A percentile compares a stretch with the other conserved stretches of the same genome.
These are phyloP conservation scores for Hemileccinum impolitum DNA, from an alignment of 768 basidiomycete genomes.

Conservation along the genomic window DNA sequence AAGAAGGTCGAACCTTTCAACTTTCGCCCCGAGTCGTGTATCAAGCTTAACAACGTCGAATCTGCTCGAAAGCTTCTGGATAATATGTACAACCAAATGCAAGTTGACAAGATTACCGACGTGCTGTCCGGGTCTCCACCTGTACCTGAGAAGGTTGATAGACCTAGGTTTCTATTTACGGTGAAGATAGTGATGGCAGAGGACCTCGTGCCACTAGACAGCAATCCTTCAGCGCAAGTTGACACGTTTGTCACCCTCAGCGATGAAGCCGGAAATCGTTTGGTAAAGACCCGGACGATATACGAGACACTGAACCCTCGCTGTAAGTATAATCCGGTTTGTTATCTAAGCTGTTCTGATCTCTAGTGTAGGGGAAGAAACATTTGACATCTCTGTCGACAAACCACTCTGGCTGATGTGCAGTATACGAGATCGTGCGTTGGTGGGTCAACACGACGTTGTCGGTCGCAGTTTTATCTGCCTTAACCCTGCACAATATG, in stretches of 20 bases:
- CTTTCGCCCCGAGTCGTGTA: conserved; percentile 89
- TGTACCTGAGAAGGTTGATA: conserved; percentile 65
- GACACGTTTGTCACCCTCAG: conserved; percentile 95
- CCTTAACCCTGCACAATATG: conserved; percentile 83
- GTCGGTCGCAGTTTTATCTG: conserved; percentile 91
- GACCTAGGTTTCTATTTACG: conserved; percentile 78
- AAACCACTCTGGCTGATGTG: conserved; percentile 97
- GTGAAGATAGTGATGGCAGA: conserved; percentile 94
- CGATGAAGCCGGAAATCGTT: conserved; percentile 83
- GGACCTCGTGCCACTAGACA: conserved; percentile 73
- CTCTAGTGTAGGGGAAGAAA: conserved; percentile 79
- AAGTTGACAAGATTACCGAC: conserved; percentile 81
- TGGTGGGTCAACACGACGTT: conserved; percentile 90
- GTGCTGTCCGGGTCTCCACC: conserved; percentile 59
- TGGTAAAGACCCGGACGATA: conserved; percentile 94
- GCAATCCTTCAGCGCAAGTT: conserved; percentile 71
- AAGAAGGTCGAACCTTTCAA: conserved; percentile 95
- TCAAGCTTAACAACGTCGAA: conserved; percentile 97
- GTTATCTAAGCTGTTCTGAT: conserved; percentile 5
- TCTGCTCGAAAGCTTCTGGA: conserved; percentile 88
- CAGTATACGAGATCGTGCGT: conserved; percentile 84
- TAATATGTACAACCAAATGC: conserved; percentile 89
- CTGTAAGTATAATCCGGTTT: conserved; percentile 52
- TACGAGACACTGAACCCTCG: conserved; percentile 89
- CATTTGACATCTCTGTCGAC: conserved; percentile 91